Percentiles rank a stretch among this genome's conserved stretches.
These are phyloP conservation scores for Lactarius tabidus DNA, from an alignment of 768 basidiomycete species.

Conservation along the genomic window DNA sequence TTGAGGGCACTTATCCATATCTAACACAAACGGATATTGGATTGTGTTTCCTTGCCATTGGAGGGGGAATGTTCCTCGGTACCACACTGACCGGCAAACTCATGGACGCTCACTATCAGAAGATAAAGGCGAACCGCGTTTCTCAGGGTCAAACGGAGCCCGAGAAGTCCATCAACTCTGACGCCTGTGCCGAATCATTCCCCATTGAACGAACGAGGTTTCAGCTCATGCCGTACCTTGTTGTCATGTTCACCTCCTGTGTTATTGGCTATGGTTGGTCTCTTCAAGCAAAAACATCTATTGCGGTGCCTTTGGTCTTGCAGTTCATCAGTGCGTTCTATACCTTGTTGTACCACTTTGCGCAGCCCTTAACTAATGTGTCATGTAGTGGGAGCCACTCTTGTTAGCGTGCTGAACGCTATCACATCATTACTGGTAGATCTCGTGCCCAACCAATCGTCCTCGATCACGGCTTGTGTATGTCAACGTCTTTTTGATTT, in stretches of 20 bases:
- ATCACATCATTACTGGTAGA: slow-evolving; percentile 64
- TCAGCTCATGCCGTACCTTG: slow-evolving; percentile 41
- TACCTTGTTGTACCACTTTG: not conserved
- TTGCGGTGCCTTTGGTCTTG: slow-evolving; percentile 55
- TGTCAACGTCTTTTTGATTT: slow-evolving; percentile 29
- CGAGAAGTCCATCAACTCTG: slow-evolving; percentile 25
- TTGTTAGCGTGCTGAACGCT: slow-evolving; percentile 49
- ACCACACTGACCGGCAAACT: slow-evolving; percentile 55
- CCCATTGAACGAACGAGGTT: slow-evolving; percentile 60
- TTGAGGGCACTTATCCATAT: slow-evolving; percentile 53
- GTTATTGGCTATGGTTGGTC: slow-evolving; percentile 61
- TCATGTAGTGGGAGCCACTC: slow-evolving; percentile 46
- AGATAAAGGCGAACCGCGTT: slow-evolving; percentile 32
- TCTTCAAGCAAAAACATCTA: slow-evolving; percentile 43
- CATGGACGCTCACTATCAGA: slow-evolving; percentile 62
- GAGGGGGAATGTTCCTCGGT: slow-evolving; percentile 65
- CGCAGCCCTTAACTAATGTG: not conserved
- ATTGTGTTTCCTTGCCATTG: slow-evolving; percentile 73
- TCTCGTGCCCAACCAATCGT: slow-evolving; percentile 56
- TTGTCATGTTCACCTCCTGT: slow-evolving; percentile 38
- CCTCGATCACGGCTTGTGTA: slow-evolving; percentile 70
- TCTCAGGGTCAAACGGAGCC: slow-evolving; percentile 22
- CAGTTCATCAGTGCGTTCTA: slow-evolving; percentile 35
- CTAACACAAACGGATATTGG: slow-evolving; percentile 64
- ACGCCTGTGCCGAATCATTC: slow-evolving; percentile 38